These are phyloP conservation scores for Otatea glauca DNA, from an alignment of 176 grass and related monocot species.

Conservation along the genomic window DNA sequence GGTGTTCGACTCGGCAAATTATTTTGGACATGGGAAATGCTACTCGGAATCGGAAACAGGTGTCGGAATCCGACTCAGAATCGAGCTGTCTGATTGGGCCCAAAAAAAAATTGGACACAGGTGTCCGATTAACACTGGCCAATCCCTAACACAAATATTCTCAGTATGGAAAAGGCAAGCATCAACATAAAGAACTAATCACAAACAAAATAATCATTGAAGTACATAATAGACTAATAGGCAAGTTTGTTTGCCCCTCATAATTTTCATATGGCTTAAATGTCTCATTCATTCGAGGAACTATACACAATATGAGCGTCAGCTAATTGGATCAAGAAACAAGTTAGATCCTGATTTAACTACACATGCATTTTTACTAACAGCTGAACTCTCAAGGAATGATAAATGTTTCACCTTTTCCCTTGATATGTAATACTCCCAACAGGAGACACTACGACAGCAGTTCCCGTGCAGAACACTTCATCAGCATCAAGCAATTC, in stretches of 20 bases:
- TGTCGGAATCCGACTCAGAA: too few relatives aligned
- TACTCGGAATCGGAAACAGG: too few relatives aligned
- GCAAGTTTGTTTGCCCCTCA: not conserved
- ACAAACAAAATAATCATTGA: not conserved
- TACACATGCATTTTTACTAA: not conserved
- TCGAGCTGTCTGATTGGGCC: too few relatives aligned
- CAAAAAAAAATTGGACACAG: too few relatives aligned
- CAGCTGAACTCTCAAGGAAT: slow-evolving; percentile 3
- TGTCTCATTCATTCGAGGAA: slow-evolving; percentile 11
- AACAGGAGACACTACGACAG: slow-evolving; percentile 87
- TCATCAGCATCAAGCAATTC: slow-evolving; percentile 90
- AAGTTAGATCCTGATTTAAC: slow-evolving; percentile 10
- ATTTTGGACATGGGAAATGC: too few relatives aligned
- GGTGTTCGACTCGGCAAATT: too few relatives aligned
- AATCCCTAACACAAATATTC: not conserved
- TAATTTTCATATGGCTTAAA: not conserved
- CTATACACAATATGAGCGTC: not conserved
- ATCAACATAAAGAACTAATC: not conserved
- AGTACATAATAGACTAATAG: not conserved
- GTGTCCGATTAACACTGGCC: too few relatives aligned
- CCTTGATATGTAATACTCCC: slow-evolving; percentile 91
- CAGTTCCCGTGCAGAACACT: slow-evolving; percentile 92
- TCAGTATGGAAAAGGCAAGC: not conserved
- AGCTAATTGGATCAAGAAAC: not conserved
- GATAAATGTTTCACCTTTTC: slow-evolving; percentile 58